A percentile compares a stretch with the other conserved stretches of the same genome.
These are phyloP conservation scores for Amoebophrya sp. DNA, from an alignment of 169 alveolate species.

Conservation along the genomic window DNA sequence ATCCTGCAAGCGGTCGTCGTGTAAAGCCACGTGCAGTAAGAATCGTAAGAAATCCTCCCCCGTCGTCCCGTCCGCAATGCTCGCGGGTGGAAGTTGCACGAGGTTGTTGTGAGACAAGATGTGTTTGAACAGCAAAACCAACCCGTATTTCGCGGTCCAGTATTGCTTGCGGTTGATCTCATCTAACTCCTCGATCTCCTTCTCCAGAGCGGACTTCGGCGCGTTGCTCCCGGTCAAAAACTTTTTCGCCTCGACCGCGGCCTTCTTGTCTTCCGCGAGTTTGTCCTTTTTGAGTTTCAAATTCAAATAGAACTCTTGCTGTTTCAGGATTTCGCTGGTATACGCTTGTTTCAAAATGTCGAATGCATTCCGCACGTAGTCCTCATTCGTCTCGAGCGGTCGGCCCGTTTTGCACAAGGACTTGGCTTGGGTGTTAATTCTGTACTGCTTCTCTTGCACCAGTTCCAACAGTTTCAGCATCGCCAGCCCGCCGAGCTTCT, in stretches of 20 bases:
- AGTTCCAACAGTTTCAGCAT: neutral
- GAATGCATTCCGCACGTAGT: neutral
- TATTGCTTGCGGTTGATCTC: neutral
- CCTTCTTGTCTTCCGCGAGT: neutral
- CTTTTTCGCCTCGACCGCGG: neutral
- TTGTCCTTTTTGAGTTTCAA: neutral
- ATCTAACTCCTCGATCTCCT: neutral
- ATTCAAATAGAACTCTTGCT: neutral
- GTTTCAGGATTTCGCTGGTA: neutral
- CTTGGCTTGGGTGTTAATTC: no score
- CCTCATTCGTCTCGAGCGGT: no score
- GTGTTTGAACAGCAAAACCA: neutral
- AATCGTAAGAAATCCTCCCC: neutral
- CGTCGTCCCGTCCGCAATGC: neutral
- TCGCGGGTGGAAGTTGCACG: neutral
- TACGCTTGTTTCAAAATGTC: neutral
- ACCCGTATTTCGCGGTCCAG: conserved; percentile 3
- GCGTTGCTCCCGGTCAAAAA: neutral
- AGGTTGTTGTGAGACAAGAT: neutral
- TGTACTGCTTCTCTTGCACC: neutral
- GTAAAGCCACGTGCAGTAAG: neutral
- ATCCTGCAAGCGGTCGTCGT: neutral
- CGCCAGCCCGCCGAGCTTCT: neutral
- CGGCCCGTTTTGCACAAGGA: no score
- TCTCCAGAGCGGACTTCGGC: neutral